Conservation (phyloP, 345 rosid genomes). For the Mallotus nudiflorus region DNA sequence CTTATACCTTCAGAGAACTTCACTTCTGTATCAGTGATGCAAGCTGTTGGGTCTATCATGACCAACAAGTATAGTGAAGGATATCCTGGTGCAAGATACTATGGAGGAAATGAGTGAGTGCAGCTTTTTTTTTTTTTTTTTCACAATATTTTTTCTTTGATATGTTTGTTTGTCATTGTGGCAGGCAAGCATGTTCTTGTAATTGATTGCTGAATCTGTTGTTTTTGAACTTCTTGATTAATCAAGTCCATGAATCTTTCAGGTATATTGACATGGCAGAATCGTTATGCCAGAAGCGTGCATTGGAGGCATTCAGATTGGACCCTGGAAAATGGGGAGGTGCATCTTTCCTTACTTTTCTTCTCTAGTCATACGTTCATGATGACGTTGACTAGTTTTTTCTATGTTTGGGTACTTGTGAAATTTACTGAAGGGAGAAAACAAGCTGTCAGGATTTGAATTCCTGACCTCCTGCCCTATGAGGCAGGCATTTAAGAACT, state of each 20-base stretch:
- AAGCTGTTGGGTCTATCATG: constrained; percentile 99
- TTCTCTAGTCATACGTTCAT: neutral
- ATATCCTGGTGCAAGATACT: constrained; percentile 98
- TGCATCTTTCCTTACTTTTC: constrained; percentile 19
- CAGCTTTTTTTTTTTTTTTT: neutral
- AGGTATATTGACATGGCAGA: constrained; percentile 99
- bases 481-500: too few relatives aligned
- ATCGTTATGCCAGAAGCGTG: constrained; percentile 90
- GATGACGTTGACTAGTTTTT: neutral
- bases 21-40: constrained; percentile 98
- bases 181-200: neutral
- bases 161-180: neutral
- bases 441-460: too few relatives aligned
- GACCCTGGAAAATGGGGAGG: constrained; percentile 99
- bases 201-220: neutral
- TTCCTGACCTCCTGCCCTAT: too few relatives aligned
- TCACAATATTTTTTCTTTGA: neutral
- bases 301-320: constrained; percentile 88
- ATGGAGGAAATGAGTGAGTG: constrained; percentile 98
- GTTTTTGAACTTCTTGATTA: neutral
- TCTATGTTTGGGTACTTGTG: too few relatives aligned
- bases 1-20: constrained; percentile 98
- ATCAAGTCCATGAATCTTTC: constrained; percentile 26
- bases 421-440: too few relatives aligned
- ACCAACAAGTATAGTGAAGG: constrained; percentile 99